Base-by-base conservation (phyloP, 2,329 filamentous ascomycete genomes). In the Pseudogymnoascus sp. region DNA sequence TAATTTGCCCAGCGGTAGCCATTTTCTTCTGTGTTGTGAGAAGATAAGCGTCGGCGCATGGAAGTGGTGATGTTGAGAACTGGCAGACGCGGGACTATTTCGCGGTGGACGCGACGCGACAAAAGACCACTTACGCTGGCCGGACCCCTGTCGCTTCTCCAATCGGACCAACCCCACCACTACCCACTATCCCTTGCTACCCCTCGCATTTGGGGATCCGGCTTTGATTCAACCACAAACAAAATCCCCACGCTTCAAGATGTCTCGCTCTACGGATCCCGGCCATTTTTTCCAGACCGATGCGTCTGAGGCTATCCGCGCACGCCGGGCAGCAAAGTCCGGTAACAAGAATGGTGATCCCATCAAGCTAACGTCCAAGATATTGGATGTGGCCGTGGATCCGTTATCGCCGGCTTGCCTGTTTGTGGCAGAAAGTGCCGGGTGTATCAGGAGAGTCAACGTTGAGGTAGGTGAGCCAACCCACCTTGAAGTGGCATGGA, bases 251-350 rank as follows among this genome's bases (percentile, higher is more conserved):
- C 2, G 15, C 25, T 63, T 63, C 65, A 62, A 64, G 65, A 87
- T 84, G 79, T 88, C 89, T 74, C 82, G 85, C 65, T 88, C 89
- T 29, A 82, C 83, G 59, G 84, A 96, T 71, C 82, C 87, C 60
- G 87, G 88, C 31, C 85, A 94, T 72, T 97, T 95, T 79, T 97
- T 97, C 72, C 90, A 97, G 75, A 95, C 92, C 31, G 89, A 92
- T 63, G 71, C 71, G 15, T 70, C 71, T 18, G 72, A 70, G 64
- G 63, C 64, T 42, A 65, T 66, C 61, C 71, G 82, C 77, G 69
- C 70, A 18, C 71, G 92, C 66, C 90, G 89, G 72, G 84, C 86
- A 21, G 83, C 85, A 67, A 90, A 89, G 72, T 77, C 85, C 6
- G 76, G 74, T 64, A 99, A 97, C 76, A 88, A 87, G 65, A 82